Evolutionary conservation across 805 yeast genomes (phyloP), one percentile per base, ranked within the genome.

Genomic region (Saturnispora hagleri): DNA sequence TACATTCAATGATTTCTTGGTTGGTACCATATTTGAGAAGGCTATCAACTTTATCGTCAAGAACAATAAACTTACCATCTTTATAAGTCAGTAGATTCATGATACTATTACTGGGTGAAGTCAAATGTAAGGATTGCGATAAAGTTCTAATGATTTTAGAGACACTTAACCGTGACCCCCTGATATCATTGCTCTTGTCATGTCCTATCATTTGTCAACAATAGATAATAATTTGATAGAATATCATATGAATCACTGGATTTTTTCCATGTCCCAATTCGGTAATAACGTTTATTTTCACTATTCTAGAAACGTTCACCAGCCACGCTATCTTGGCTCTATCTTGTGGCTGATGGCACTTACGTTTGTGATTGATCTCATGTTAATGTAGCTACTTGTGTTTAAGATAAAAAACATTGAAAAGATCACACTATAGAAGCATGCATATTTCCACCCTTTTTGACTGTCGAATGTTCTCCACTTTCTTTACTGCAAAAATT

Each of bases 1-100:
- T 81, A 0, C 85, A 81, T 1, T 74, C 69, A 1, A 76, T 69
- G 54, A 82, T 68, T 18, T 62, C 67, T 9, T 41, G 26, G 0
- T 51, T 45, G 2, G 66, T 53, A 6, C 68, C 65, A 18, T 57
- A 47, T 13, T 56, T 53, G 24, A 67, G 49, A 10, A 53, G 52
- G 5, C 50, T 43, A 9, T 56, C 18, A 8, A 68, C 51, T 13
- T 60, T 55, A 7, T 56, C 53, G 27, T 58, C 62, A 13, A 60
- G 50, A 2, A 60, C 26, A 8, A 41, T 27, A 43, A 48, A 50
- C 35, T 52, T 52, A 27, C 55, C 57, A 43, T 51, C 51, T 26
- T 46, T 13, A 31, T 36, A 48, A 3, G 48, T 20, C 3, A 52
- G 45, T 15, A 55, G n/a, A n/a, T 48, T 41, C 4, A 38, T 43